phyloP scores from a whole-genome alignment of 164 flowering plant species.

The Sedum album region DNA sequence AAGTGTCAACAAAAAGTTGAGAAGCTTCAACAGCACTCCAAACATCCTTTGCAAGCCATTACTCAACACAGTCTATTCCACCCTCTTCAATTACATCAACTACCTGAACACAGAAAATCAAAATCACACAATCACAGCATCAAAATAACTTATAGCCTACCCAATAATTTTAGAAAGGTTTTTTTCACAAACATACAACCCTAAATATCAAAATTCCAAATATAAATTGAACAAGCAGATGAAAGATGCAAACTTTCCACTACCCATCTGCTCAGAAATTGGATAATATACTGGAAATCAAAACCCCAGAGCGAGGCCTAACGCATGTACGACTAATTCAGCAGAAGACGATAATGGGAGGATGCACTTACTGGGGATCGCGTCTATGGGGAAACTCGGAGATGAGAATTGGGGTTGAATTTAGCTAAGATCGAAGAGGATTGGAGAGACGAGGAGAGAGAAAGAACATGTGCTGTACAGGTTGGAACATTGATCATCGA shows the following conservation, averaged over 20 bases:
- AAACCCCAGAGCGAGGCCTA: not conserved
- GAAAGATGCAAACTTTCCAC: not conserved
- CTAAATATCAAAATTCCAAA: not conserved
- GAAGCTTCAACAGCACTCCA: slow-evolving; percentile 78
- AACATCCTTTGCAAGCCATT: slow-evolving; percentile 81
- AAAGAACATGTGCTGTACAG: not conserved
- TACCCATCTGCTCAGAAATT: not conserved
- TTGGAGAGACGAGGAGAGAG: not conserved
- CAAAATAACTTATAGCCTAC: not conserved
- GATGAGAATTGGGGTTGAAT: not conserved
- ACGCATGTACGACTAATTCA: not conserved
- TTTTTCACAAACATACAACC: not conserved
- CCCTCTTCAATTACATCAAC: not conserved
- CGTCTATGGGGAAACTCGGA: not conserved
- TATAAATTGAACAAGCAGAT: not conserved
- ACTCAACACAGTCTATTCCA: not conserved
- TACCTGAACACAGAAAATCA: not conserved
- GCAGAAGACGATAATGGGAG: not conserved
- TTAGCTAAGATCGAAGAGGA: not conserved
- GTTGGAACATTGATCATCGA: not conserved
- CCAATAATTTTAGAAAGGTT: not conserved
- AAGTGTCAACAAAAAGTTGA: slow-evolving; percentile 70
- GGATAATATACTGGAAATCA: not conserved
- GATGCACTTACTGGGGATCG: not conserved
- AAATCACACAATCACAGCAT: not conserved